Evolutionary conservation across 352 stramenopile species (phyloP).

Genomic region (Phytophthora boehmeriae): DNA sequence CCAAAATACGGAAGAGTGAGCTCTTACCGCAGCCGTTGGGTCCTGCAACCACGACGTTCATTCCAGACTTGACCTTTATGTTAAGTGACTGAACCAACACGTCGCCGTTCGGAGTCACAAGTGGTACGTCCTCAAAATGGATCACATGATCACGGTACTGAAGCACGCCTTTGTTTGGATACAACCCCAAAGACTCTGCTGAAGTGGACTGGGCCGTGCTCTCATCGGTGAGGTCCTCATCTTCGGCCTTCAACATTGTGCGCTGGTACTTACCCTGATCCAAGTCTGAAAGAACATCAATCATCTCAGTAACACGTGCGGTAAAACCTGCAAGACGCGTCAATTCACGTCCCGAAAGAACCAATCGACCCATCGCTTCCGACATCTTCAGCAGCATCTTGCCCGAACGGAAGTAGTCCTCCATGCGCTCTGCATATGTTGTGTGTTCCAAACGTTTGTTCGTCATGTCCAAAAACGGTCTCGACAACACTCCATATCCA

Average conservation of each 20-base stretch:
- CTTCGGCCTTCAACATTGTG: constrained; percentile 53
- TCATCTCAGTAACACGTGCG: constrained; percentile 74
- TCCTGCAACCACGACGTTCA: constrained; percentile 84
- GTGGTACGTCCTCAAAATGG: constrained; percentile 82
- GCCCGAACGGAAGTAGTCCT: constrained; percentile 78
- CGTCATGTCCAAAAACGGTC: constrained; percentile 57
- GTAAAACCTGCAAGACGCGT: constrained; percentile 76
- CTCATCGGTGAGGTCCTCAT: constrained; percentile 26
- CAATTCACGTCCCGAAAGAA: constrained; percentile 80
- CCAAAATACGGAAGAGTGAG: constrained; percentile 82
- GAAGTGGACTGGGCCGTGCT: constrained; percentile 18
- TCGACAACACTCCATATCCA: constrained; percentile 70
- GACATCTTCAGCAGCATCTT: constrained; percentile 86
- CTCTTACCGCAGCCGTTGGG: constrained; percentile 85
- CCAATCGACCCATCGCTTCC: constrained; percentile 80
- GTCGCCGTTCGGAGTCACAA: constrained; percentile 85
- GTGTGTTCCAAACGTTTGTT: constrained; percentile 48
- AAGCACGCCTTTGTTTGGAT: constrained; percentile 51
- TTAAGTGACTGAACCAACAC: constrained; percentile 74
- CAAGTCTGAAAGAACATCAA: constrained; percentile 64
- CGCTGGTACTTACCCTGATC: constrained; percentile 57
- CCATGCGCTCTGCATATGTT: constrained; percentile 70
- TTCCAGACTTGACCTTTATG: constrained; percentile 78
- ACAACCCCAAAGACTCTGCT: constrained; percentile 36
- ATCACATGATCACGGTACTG: constrained; percentile 69